A percentile compares a stretch with the other conserved stretches of the same genome.
These are phyloP conservation scores for Aquilaria yunnanensis DNA, from an alignment of 345 rosid species.

Conservation along the genomic window DNA sequence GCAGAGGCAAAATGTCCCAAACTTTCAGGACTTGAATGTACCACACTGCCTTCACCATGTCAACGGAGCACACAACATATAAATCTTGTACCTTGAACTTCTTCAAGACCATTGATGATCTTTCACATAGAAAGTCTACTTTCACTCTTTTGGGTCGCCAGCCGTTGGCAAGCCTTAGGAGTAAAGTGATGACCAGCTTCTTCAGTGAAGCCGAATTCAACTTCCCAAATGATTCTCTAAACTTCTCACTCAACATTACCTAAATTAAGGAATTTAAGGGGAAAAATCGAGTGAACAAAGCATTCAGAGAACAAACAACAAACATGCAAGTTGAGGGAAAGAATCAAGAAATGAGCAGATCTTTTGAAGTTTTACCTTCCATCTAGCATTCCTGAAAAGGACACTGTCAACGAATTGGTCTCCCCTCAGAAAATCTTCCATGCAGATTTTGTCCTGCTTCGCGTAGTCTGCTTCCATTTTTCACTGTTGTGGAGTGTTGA, in stretches of 20 bases:
- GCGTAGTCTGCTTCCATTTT: no score
- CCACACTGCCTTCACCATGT: conserved; percentile 1
- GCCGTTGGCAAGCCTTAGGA: conserved; percentile 9
- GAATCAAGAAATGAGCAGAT: not conserved
- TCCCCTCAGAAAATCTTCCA: no score
- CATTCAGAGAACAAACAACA: not conserved
- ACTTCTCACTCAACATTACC: conserved; percentile 1
- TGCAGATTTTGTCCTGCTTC: no score
- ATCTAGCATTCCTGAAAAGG: not conserved
- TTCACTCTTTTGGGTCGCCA: conserved; percentile 8
- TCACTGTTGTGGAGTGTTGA: no score
- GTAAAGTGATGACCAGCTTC: not conserved
- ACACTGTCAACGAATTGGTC: not conserved
- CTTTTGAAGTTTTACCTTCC: not conserved
- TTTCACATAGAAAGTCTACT: not conserved
- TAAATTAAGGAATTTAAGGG: not conserved
- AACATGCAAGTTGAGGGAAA: not conserved
- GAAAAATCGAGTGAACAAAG: not conserved
- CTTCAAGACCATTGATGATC: conserved; percentile 2
- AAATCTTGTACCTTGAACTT: conserved; percentile 2
- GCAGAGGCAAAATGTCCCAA: conserved; percentile 8
- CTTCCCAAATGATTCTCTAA: conserved; percentile 3
- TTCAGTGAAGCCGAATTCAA: not conserved
- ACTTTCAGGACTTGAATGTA: conserved; percentile 6
- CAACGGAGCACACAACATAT: conserved; percentile 5